Conservation (phyloP, 768 basidiomycete genomes). For the Auriculariales sp. region DNA sequence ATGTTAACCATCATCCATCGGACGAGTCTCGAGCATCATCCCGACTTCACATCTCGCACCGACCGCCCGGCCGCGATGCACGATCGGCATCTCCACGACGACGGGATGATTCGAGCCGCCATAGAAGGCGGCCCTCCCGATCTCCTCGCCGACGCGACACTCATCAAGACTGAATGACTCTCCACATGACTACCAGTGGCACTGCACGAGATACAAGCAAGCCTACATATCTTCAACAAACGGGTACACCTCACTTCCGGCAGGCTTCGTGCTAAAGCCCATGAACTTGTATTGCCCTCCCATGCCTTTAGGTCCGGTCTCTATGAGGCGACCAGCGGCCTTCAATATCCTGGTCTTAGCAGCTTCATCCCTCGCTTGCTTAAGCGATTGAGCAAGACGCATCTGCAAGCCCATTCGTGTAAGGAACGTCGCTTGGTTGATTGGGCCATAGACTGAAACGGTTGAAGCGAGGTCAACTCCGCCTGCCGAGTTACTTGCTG, state of each 20-base stretch:
- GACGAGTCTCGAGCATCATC: not conserved
- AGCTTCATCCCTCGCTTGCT: constrained; percentile 30
- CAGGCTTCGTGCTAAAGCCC: not conserved
- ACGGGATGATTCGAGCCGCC: not conserved
- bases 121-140: not conserved
- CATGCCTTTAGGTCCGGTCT: not conserved
- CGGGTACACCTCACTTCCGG: not conserved
- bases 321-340: not conserved
- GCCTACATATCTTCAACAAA: not conserved
- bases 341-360: constrained; percentile 24
- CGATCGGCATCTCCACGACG: not conserved
- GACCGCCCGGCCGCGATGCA: not conserved
- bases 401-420: constrained; percentile 57
- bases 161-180: too few relatives aligned
- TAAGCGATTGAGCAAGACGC: constrained; percentile 44
- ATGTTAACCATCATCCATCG: not conserved
- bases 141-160: too few relatives aligned
- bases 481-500: not conserved
- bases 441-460: constrained; percentile 45
- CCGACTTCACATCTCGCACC: not conserved
- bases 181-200: too few relatives aligned
- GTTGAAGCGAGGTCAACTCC: not conserved
- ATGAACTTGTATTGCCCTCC: not conserved
- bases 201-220: too few relatives aligned
- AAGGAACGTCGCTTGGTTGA: constrained; percentile 67